These are phyloP conservation scores for Ogataea dorogensis DNA, from an alignment of 805 yeast species.

Conservation along the genomic window DNA sequence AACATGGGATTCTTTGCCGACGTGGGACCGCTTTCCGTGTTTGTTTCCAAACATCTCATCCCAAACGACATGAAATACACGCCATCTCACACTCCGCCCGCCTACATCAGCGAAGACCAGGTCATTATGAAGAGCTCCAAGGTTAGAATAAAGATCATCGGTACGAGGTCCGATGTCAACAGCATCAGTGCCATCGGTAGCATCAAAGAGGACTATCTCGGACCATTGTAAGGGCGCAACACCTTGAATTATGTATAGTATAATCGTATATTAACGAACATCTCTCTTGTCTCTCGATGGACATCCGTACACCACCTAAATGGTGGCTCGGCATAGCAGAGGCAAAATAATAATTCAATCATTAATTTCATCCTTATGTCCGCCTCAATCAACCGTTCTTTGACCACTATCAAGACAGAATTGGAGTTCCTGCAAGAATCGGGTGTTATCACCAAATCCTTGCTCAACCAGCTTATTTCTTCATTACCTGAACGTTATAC, in stretches of 20 bases:
- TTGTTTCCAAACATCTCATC: constrained; percentile 90
- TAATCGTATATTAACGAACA: no score
- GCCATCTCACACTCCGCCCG: constrained; percentile 98
- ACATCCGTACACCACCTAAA: constrained; percentile 11
- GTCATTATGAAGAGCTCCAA: constrained; percentile 91
- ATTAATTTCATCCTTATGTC: constrained; percentile 27
- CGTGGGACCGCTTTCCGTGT: constrained; percentile 94
- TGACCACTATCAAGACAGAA: constrained; percentile 73
- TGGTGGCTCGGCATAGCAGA: no score
- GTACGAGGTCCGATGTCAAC: constrained; percentile 96
- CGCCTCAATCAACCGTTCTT: constrained; percentile 72
- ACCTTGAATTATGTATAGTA: constrained; percentile 3
- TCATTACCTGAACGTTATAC: constrained; percentile 59
- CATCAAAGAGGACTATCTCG: constrained; percentile 95
- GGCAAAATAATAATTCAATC: constrained; percentile 4
- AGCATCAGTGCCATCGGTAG: constrained; percentile 97
- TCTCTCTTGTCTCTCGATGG: no score
- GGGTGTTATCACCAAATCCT: constrained; percentile 59
- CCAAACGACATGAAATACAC: constrained; percentile 92
- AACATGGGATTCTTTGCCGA: constrained; percentile 97
- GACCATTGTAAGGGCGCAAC: constrained; percentile 52
- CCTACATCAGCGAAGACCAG: constrained; percentile 93
- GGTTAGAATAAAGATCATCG: constrained; percentile 92
- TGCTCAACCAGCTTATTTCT: constrained; percentile 48
- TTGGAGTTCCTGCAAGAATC: constrained; percentile 77